Evolutionary conservation across 2,329 filamentous ascomycete species (phyloP).

Genomic region (Cladorrhinum sp.): DNA sequence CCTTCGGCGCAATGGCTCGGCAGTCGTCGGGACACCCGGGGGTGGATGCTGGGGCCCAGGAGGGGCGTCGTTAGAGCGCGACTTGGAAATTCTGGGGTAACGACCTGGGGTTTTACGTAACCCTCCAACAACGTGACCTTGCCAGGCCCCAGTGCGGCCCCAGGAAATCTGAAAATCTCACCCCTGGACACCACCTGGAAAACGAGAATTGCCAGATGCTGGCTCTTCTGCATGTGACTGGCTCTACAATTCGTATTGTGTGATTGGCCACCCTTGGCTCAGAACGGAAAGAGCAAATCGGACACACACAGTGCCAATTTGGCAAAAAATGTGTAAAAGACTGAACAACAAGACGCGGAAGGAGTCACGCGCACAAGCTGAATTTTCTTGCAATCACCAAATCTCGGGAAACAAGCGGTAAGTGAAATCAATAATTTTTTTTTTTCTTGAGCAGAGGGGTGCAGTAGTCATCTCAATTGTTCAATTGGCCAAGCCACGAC

Average conservation of each 20-base stretch:
- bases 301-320: neutral
- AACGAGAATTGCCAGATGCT: slow-evolving; percentile 11
- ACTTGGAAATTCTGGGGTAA: slow-evolving; percentile 13
- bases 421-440: neutral
- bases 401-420: slow-evolving; percentile 9
- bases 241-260: slow-evolving; percentile 6
- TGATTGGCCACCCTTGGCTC: slow-evolving; percentile 5
- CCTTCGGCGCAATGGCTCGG: neutral
- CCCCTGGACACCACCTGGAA: slow-evolving; percentile 1
- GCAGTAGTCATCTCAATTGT: neutral
- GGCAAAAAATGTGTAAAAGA: neutral
- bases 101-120: slow-evolving; percentile 26
- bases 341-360: too few species aligned
- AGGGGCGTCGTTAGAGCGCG: neutral
- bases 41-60: neutral
- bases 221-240: slow-evolving; percentile 16
- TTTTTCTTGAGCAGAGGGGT: neutral
- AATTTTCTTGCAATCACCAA: neutral
- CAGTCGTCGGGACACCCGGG: neutral
- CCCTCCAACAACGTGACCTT: slow-evolving; percentile 23
- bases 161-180: neutral
- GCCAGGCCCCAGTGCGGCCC: neutral
- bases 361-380: slow-evolving; percentile 9
- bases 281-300: neutral
- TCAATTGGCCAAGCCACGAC: neutral